These are phyloP conservation scores for Tolypocladium capitatum DNA, from an alignment of 2,329 filamentous ascomycete genomes.

Conservation along the genomic window DNA sequence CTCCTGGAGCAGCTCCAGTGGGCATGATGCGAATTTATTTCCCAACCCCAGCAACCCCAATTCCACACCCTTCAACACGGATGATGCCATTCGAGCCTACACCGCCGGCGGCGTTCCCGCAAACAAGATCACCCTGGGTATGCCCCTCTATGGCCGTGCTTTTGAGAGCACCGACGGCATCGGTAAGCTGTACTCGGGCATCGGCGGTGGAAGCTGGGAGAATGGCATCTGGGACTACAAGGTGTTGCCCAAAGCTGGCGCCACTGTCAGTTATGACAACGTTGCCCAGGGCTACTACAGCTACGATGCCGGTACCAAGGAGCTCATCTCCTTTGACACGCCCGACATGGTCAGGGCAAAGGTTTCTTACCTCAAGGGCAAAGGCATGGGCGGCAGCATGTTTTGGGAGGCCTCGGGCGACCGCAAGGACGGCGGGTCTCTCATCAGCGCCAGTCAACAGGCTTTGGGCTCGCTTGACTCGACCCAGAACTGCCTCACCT, in stretches of 20 bases:
- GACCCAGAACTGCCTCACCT: conserved; percentile 35
- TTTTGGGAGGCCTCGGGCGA: conserved; percentile 76
- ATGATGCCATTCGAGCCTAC: conserved; percentile 54
- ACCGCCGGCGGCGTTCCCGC: conserved; percentile 45
- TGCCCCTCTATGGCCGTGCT: conserved; percentile 44
- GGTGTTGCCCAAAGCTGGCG: conserved; percentile 50
- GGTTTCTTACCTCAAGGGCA: conserved; percentile 47
- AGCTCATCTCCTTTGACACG: conserved; percentile 62
- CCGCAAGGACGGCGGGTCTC: conserved; percentile 40
- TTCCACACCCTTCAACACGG: conserved; percentile 57
- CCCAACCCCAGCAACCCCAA: conserved; percentile 35
- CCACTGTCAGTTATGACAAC: conserved; percentile 42
- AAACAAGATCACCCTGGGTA: conserved; percentile 59
- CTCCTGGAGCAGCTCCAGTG: conserved; percentile 50
- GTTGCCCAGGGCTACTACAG: conserved; percentile 53
- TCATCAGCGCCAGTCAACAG: conserved; percentile 41
- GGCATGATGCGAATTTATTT: conserved; percentile 63
- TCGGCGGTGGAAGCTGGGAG: conserved; percentile 60
- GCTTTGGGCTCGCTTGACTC: conserved; percentile 28
- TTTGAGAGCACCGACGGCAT: conserved; percentile 41
- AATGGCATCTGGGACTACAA: conserved; percentile 72
- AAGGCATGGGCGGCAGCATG: conserved; percentile 62
- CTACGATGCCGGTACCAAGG: conserved; percentile 46
- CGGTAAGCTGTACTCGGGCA: conserved; percentile 48
- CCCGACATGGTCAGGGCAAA: conserved; percentile 47